Evolutionary conservation across 179 eudicot genomes (phyloP).

Genomic region (Beta lomatogona): DNA sequence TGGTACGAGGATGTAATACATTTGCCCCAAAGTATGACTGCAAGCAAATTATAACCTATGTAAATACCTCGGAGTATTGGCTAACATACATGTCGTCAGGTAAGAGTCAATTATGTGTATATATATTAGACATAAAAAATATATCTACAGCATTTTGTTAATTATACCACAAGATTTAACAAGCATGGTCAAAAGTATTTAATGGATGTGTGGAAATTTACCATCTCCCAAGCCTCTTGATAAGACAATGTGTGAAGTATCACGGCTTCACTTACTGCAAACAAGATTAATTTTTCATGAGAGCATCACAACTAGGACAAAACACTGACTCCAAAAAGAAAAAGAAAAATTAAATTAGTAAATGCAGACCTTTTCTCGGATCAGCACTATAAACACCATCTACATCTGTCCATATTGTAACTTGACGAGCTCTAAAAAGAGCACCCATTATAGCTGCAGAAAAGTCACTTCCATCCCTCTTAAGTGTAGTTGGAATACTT

Average conservation of each 20-base stretch:
- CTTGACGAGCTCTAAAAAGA: constrained; percentile 83
- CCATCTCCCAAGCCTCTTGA: constrained; percentile 99
- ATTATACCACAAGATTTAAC: not conserved
- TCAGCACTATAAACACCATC: constrained; percentile 98
- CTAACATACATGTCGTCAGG: not conserved
- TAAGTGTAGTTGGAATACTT: constrained; percentile 93
- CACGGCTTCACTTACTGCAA: constrained; percentile 96
- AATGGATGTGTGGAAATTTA: constrained; percentile 20
- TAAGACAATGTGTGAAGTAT: constrained; percentile 81
- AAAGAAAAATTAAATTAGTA: not conserved
- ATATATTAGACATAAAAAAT: not conserved
- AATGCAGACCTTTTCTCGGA: constrained; percentile 89
- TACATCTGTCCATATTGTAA: constrained; percentile 99
- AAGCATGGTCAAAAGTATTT: not conserved
- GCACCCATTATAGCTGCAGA: constrained; percentile 99
- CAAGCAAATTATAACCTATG: constrained; percentile 32
- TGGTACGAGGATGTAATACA: constrained; percentile 96
- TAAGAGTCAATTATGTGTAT: not conserved
- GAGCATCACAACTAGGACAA: not conserved
- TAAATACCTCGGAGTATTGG: not conserved
- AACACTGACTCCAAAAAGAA: not conserved
- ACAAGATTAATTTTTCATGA: constrained; percentile 13
- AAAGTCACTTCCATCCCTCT: constrained; percentile 99
- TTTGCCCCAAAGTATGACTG: constrained; percentile 99
- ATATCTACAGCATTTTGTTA: not conserved